These are phyloP conservation scores for Trichoderma sp. DNA, from an alignment of 2,329 filamentous ascomycete species.

Conservation along the genomic window DNA sequence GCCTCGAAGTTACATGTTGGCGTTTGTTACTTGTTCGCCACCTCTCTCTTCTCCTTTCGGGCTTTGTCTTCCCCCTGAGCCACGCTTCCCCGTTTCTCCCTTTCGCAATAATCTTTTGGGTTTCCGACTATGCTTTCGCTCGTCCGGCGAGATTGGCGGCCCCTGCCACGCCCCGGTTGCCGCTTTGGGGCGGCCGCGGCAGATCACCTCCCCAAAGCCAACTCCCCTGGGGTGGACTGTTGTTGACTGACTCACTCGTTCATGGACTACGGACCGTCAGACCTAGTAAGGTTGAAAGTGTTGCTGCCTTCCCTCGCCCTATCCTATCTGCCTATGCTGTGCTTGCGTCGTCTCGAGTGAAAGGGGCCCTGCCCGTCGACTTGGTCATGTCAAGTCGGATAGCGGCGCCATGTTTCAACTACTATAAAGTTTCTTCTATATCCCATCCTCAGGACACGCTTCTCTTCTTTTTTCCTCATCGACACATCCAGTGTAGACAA, in stretches of 20 bases:
- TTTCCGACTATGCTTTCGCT: constrained; percentile 5
- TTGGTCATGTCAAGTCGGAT: neutral
- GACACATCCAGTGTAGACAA: neutral
- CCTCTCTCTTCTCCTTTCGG: neutral
- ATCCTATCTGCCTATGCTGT: constrained; percentile 5
- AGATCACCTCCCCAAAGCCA: constrained; percentile 8
- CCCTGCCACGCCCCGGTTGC: constrained; percentile 1
- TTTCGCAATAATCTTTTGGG: neutral
- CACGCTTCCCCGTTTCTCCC: neutral
- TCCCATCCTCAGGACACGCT: constrained; percentile 14
- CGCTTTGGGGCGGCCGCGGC: constrained; percentile 7
- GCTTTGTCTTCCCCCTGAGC: neutral
- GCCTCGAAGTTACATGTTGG: neutral
- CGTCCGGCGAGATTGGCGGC: constrained; percentile 7
- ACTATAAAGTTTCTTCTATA: neutral
- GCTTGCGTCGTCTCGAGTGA: constrained; percentile 12
- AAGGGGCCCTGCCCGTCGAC: neutral
- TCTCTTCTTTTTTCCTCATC: neutral
- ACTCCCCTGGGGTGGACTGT: neutral
- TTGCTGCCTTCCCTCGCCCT: neutral
- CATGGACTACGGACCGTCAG: constrained; percentile 11
- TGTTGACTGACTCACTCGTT: constrained; percentile 7
- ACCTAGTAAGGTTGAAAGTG: constrained; percentile 3
- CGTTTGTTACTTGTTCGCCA: neutral
- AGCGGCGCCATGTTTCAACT: neutral